Base-by-base conservation (phyloP, 2,329 filamentous ascomycete species). In the Colletotrichum tamarilloi region DNA sequence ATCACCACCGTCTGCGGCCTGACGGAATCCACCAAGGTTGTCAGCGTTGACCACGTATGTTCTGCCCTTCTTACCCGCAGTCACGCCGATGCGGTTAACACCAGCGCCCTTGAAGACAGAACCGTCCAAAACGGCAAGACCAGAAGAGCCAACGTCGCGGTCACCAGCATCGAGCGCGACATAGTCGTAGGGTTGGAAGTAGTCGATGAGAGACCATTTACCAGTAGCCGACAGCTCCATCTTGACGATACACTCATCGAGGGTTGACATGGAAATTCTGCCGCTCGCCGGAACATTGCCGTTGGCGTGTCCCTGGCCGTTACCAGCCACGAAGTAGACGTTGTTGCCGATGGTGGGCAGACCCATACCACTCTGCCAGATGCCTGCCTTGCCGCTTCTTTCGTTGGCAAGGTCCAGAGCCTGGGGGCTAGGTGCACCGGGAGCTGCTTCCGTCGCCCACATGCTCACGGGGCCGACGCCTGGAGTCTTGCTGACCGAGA, bases 141-240 rank as follows among this genome's bases (percentile, higher is more conserved):
- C 81, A 19, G 80, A 79, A 2, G 81, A 77, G 4, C 83, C 84
- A 60, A 85, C 79, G 72, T 85, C 84, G 68, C 81, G 80, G 64
- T 85, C 83, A 22, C 79, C 82, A 12, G 80, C 80, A 74, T 84
- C 81, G 67, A 83, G 76, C 35, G 79, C 77, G 42, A 78, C 58
- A 75, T 85, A 84, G 67, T 85, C 83, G 69, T 80, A 84, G 0
- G 84, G 83, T 75, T 85, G 79, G 71, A 85, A 86, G 71, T 84
- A 86, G 68, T 85, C 84, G 16, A 72, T 58, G 22, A 76, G 74
- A 19, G 53, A 69, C n/a, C 77, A 55, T 19, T 70, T 74, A n/a
- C 77, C 78, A 0, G 66, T 68, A 7, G 76, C 58, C 1, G 78
- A 78, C 6, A 81, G 71, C 7, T 74, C 76, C 62, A 82, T 78